These are phyloP conservation scores for Rhynchospora pubera DNA, from an alignment of 176 grass and related monocot genomes.

Conservation along the genomic window DNA sequence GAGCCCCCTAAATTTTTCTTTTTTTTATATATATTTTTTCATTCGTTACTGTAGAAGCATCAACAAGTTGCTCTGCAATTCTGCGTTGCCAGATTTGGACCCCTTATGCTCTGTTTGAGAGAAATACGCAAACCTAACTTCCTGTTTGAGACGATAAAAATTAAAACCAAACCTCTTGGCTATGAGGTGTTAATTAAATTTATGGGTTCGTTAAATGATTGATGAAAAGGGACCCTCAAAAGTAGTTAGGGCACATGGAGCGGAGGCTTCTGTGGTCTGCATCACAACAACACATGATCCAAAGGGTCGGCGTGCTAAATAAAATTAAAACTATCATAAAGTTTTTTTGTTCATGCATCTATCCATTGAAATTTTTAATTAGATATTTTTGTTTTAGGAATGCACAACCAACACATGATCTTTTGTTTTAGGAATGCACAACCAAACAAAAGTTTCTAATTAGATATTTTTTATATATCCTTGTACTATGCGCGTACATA, in stretches of 20 bases:
- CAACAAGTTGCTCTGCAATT: too few relatives aligned
- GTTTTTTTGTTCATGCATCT: neutral
- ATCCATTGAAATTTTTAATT: neutral
- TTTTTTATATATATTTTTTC: too few relatives aligned
- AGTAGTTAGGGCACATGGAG: conserved; percentile 6
- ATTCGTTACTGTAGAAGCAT: too few relatives aligned
- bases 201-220: neutral
- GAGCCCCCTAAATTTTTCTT: too few relatives aligned
- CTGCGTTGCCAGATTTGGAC: neutral
- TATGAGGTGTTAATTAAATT: neutral
- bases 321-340: neutral
- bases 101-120: neutral
- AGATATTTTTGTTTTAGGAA: too few relatives aligned
- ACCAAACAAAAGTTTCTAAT: neutral
- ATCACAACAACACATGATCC: neutral
- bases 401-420: too few relatives aligned
- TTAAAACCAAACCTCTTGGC: neutral
- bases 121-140: neutral
- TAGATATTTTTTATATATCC: neutral
- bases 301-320: neutral
- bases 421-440: neutral
- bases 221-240: neutral
- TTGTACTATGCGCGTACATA: too few relatives aligned
- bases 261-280: neutral
- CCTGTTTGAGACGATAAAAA: neutral